phyloP scores from a whole-genome alignment of 345 rosid species.

The Eucalyptus polyanthemos region DNA sequence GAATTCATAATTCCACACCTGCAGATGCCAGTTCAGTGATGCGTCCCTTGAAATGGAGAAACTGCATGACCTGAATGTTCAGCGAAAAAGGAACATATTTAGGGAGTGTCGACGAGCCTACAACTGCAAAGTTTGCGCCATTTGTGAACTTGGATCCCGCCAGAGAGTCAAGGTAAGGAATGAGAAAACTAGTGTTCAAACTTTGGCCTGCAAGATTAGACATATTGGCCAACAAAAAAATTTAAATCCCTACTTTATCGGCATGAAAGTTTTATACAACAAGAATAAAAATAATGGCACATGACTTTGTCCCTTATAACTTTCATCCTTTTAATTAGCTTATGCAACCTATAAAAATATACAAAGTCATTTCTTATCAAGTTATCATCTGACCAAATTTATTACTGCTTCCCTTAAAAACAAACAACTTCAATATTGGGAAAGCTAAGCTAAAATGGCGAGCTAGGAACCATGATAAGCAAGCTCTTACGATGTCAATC shows the following conservation, averaged over 20 bases:
- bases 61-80: slow-evolving; percentile 82
- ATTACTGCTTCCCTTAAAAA: neutral
- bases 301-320: neutral
- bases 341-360: neutral
- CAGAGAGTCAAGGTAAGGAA: slow-evolving; percentile 68
- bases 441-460: neutral
- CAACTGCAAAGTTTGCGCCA: slow-evolving; percentile 69
- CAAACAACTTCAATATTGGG: neutral
- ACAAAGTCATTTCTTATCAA: neutral
- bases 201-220: slow-evolving; percentile 54
- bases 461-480: neutral
- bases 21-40: slow-evolving; percentile 41
- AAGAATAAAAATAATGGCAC: neutral
- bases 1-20: slow-evolving; percentile 3
- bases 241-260: neutral
- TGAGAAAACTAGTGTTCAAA: slow-evolving; percentile 52
- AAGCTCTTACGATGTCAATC: neutral
- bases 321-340: neutral
- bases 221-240: neutral
- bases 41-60: slow-evolving; percentile 65
- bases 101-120: slow-evolving; percentile 78
- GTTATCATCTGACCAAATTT: neutral
- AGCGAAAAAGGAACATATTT: slow-evolving; percentile 60
- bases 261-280: neutral
- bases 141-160: slow-evolving; percentile 44